Conservation (phyloP, 192 early-diverging fungal species). For the Podila verticillata region DNA sequence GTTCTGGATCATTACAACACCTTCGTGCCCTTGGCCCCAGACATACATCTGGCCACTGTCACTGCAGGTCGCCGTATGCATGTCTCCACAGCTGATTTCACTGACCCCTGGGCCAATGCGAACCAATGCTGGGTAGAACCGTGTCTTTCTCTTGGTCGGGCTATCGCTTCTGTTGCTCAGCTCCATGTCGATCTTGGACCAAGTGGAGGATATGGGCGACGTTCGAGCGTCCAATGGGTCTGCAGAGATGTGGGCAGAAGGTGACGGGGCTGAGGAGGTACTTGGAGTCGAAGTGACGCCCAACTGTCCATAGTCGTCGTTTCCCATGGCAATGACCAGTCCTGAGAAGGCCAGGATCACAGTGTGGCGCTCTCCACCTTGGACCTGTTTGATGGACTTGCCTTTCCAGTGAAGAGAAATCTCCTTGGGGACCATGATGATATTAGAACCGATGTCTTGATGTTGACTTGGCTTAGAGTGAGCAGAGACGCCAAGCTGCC, state of each 20-base stretch:
- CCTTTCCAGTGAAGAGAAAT: slow-evolving; percentile 41
- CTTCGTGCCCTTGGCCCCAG: slow-evolving; percentile 33
- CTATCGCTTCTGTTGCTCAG: neutral
- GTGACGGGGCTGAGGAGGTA: neutral
- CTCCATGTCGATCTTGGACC: neutral
- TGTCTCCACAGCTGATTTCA: slow-evolving; percentile 37
- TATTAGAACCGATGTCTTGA: neutral
- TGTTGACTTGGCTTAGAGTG: neutral
- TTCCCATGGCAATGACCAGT: slow-evolving; percentile 28
- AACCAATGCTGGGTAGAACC: slow-evolving; percentile 20
- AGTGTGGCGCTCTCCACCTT: slow-evolving; percentile 29
- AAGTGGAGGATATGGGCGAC: neutral
- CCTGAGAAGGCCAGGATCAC: slow-evolving; percentile 21
- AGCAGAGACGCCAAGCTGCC: slow-evolving; percentile 16
- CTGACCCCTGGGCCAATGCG: slow-evolving; percentile 20
- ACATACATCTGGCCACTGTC: slow-evolving; percentile 32
- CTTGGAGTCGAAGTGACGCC: slow-evolving; percentile 4
- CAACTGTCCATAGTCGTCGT: slow-evolving; percentile 33
- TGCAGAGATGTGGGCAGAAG: neutral
- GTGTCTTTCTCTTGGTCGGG: slow-evolving; percentile 7
- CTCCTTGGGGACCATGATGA: neutral
- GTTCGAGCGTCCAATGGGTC: neutral
- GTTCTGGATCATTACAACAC: slow-evolving; percentile 22
- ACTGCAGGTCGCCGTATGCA: slow-evolving; percentile 28
- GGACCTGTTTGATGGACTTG: slow-evolving; percentile 31